phyloP scores from a whole-genome alignment of 2,329 filamentous ascomycete genomes.

The Pseudopyrenochaeta lycopersici region DNA sequence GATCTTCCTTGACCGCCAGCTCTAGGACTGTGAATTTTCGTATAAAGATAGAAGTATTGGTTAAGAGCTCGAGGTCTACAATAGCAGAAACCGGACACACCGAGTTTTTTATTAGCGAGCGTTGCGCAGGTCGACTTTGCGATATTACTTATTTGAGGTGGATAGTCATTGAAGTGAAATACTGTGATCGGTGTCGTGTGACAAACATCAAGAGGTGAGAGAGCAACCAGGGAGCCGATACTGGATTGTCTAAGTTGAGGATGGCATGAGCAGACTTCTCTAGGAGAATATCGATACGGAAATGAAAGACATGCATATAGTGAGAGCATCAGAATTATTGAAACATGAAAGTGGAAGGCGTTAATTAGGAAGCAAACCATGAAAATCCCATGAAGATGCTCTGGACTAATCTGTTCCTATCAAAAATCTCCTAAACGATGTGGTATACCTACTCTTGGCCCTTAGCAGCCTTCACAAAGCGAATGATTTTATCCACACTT shows the following conservation, averaged over 20 bases:
- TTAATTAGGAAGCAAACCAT: neutral
- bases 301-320: neutral
- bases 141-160: slow-evolving; percentile 21
- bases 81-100: neutral
- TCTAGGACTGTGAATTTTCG: neutral
- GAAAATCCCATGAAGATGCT: neutral
- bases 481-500: slow-evolving; percentile 79
- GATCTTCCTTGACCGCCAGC: neutral
- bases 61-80: neutral
- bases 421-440: neutral
- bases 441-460: slow-evolving; percentile 8
- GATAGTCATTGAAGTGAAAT: slow-evolving; percentile 18
- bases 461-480: slow-evolving; percentile 79
- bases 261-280: neutral
- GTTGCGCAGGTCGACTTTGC: too few relatives aligned
- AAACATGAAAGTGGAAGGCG: neutral
- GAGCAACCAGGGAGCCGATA: neutral
- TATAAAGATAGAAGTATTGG: neutral
- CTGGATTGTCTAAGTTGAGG: neutral
- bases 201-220: slow-evolving; percentile 17
- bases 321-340: neutral
- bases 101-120: too few relatives aligned
- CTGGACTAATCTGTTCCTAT: neutral
- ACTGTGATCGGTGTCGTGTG: slow-evolving; percentile 1
- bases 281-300: neutral